Evolutionary conservation across 257 asterid genomes (phyloP).

Genomic region (Coffea eugenioides): DNA sequence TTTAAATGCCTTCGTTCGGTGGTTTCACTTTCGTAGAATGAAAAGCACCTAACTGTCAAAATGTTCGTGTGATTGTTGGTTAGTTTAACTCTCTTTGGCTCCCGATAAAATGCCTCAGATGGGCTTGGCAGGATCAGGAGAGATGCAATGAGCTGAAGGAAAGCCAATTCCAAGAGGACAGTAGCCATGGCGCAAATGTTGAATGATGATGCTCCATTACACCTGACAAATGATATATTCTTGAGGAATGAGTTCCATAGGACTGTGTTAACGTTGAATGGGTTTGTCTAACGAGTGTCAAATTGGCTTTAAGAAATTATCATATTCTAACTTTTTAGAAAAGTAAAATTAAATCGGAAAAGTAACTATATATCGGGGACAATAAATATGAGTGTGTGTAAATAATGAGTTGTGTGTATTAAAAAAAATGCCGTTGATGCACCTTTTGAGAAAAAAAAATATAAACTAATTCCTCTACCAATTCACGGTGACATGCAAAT

Average conservation of each 20-base stretch:
- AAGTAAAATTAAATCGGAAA: no score
- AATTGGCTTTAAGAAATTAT: no score
- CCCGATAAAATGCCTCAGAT: background rate
- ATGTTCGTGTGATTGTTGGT: conserved; percentile 66
- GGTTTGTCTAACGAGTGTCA: no score
- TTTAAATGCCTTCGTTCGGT: conserved; percentile 34
- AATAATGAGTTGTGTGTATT: no score
- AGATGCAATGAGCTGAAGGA: background rate
- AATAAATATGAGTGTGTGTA: no score
- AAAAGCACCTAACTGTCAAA: conserved; percentile 58
- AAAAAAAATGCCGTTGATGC: no score
- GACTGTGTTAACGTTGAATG: background rate
- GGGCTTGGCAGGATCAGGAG: background rate
- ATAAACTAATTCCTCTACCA: no score
- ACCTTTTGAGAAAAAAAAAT: no score
- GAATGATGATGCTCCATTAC: background rate
- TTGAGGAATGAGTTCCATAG: background rate
- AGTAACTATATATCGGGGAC: no score
- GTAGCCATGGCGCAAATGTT: background rate
- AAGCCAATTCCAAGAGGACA: background rate
- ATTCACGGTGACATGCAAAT: no score
- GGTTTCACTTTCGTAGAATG: conserved; percentile 25
- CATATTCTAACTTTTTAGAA: no score
- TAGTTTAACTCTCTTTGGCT: conserved; percentile 21
- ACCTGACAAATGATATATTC: background rate